Conservation (phyloP, 345 rosid genomes). For the Stellera chamaejasme region DNA sequence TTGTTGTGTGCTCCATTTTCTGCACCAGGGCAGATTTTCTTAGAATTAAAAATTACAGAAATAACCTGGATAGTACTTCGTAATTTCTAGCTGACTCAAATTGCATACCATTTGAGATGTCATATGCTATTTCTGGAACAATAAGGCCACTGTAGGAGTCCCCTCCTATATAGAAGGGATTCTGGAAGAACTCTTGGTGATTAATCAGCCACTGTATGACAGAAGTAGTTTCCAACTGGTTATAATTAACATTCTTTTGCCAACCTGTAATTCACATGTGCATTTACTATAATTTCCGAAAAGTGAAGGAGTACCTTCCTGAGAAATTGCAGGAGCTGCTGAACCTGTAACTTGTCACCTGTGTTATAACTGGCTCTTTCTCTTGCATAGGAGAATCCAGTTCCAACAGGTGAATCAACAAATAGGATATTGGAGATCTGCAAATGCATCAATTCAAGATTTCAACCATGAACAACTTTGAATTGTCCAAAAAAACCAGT, state of each 20-base stretch:
- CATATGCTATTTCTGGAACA: slow-evolving; percentile 46
- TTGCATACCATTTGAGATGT: slow-evolving; percentile 41
- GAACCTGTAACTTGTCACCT: slow-evolving; percentile 44
- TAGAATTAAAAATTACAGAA: too few species aligned
- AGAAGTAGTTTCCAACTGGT: too few species aligned
- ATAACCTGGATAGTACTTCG: background rate
- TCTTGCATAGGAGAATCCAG: slow-evolving; percentile 67
- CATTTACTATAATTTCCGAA: too few species aligned
- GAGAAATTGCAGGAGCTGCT: slow-evolving; percentile 39
- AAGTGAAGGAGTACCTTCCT: slow-evolving; percentile 30
- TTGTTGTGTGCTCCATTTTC: slow-evolving; percentile 43
- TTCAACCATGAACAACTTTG: background rate
- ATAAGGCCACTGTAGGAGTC: slow-evolving; percentile 59
- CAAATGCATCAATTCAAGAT: background rate
- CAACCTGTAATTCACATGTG: too few species aligned
- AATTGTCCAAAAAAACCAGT: background rate
- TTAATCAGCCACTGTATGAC: slow-evolving; percentile 48
- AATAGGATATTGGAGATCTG: slow-evolving; percentile 58
- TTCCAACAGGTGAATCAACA: slow-evolving; percentile 66
- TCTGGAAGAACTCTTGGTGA: slow-evolving; percentile 43
- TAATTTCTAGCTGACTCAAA: background rate
- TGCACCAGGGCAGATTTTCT: slow-evolving; percentile 19
- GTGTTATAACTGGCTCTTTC: slow-evolving; percentile 21
- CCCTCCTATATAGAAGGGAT: slow-evolving; percentile 51
- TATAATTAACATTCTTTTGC: too few species aligned